Percentiles rank a stretch among this genome's conserved stretches.
These are phyloP conservation scores for Penicillium canariense DNA, from an alignment of 495 filamentous ascomycete species.

Conservation along the genomic window DNA sequence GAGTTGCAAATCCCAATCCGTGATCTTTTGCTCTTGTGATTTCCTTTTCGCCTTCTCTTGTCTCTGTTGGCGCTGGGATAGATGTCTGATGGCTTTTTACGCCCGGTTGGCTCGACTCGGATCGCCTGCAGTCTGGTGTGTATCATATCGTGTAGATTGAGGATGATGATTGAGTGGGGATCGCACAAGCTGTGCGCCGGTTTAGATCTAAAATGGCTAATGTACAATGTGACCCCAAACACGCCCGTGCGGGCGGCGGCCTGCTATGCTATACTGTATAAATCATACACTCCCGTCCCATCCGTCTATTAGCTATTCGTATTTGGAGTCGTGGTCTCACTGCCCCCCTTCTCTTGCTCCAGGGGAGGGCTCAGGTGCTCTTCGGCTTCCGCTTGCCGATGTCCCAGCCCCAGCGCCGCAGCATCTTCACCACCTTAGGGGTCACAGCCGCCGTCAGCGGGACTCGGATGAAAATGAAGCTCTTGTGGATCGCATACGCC, in stretches of 20 bases:
- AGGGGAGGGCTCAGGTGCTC: conserved; percentile 25
- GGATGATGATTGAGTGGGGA: conserved; percentile 27
- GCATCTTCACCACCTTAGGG: conserved; percentile 84
- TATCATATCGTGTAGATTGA: conserved; percentile 20
- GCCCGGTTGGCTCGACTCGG: neutral
- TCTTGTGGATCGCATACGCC: conserved; percentile 97
- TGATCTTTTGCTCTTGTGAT: neutral
- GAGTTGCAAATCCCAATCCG: conserved; percentile 8
- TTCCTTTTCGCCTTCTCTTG: conserved; percentile 3
- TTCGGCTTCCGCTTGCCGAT: conserved; percentile 63
- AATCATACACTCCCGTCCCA: conserved; percentile 9
- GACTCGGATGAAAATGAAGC: conserved; percentile 91
- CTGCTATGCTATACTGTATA: conserved; percentile 33
- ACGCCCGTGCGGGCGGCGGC: conserved; percentile 11
- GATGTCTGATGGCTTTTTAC: conserved; percentile 6
- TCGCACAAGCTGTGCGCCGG: conserved; percentile 16
- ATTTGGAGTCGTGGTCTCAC: neutral
- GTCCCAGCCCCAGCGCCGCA: conserved; percentile 81
- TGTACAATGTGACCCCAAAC: conserved; percentile 32
- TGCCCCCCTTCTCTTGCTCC: neutral
- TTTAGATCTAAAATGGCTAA: conserved; percentile 39
- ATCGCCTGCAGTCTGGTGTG: conserved; percentile 4
- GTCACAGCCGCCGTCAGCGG: conserved; percentile 85
- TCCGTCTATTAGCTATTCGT: neutral
- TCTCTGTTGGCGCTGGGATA: conserved; percentile 18